These are phyloP conservation scores for Lolium multiflorum DNA, from an alignment of 176 grass and related monocot species.

Conservation along the genomic window DNA sequence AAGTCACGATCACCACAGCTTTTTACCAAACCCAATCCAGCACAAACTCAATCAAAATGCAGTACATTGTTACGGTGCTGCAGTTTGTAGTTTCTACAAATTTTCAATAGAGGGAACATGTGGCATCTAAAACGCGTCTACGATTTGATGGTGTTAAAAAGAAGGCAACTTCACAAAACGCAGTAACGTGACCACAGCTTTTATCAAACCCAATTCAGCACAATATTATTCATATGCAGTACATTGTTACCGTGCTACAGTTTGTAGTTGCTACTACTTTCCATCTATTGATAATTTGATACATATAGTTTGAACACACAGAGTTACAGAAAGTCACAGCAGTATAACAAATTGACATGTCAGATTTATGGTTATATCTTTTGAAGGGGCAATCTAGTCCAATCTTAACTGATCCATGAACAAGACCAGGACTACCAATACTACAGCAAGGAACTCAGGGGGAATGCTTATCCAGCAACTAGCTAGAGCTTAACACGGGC, in stretches of 20 bases:
- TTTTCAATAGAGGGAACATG: not conserved
- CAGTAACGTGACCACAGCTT: not conserved
- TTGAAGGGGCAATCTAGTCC: not conserved
- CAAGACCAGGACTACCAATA: not conserved
- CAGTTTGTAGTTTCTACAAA: slow-evolving; percentile 10
- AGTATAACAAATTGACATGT: not conserved
- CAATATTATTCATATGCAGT: slow-evolving; percentile 16
- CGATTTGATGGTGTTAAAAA: not conserved
- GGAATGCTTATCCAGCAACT: not conserved
- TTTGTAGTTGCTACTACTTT: slow-evolving; percentile 6
- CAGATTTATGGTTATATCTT: not conserved
- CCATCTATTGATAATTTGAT: not conserved
- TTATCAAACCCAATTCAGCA: slow-evolving; percentile 7
- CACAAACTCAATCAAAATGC: slow-evolving; percentile 20
- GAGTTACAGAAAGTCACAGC: not conserved
- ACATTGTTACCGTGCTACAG: not conserved
- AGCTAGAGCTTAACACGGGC: slow-evolving; percentile 13
- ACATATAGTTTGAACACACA: not conserved
- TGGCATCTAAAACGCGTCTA: not conserved
- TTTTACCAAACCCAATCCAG: slow-evolving; percentile 3
- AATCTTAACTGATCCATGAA: not conserved
- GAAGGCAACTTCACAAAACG: slow-evolving; percentile 8
- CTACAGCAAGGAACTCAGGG: not conserved
- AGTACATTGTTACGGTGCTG: not conserved
- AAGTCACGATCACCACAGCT: not conserved